Conservation (phyloP, 768 basidiomycete species). For the Amanita pseudoporphyria region DNA sequence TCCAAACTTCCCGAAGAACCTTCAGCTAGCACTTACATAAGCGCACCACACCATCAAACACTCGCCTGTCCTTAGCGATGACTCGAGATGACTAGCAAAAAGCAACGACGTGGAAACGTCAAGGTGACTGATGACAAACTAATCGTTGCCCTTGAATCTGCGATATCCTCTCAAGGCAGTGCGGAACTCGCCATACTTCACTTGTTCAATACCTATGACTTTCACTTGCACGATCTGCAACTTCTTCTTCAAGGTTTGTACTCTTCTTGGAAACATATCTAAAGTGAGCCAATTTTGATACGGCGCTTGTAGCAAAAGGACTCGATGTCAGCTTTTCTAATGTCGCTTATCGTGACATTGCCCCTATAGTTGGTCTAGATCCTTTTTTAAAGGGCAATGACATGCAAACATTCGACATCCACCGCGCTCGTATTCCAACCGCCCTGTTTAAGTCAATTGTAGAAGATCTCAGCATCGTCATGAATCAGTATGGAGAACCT, state of each 20-base stretch:
- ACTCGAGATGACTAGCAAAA: slow-evolving; percentile 2
- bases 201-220: slow-evolving; percentile 8
- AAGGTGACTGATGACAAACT: slow-evolving; percentile 8
- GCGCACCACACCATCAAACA: too few relatives aligned
- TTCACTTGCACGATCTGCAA: slow-evolving; percentile 8
- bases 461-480: slow-evolving; percentile 8
- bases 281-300: background rate
- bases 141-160: slow-evolving; percentile 4
- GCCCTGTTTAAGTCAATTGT: slow-evolving; percentile 13
- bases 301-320: slow-evolving; percentile 10
- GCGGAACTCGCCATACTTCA: slow-evolving; percentile 10
- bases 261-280: background rate
- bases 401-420: slow-evolving; percentile 13
- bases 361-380: slow-evolving; percentile 13
- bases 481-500: too few relatives aligned
- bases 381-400: too few relatives aligned
- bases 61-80: too few relatives aligned
- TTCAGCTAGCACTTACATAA: too few relatives aligned
- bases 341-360: slow-evolving; percentile 12
- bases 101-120: slow-evolving; percentile 6
- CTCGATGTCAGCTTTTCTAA: slow-evolving; percentile 12
- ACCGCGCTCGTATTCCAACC: slow-evolving; percentile 15
- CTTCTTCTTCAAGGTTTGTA: slow-evolving; percentile 8
- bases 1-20: too few relatives aligned
- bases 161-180: slow-evolving; percentile 7